Conservation (phyloP, 2,329 filamentous ascomycete genomes). For the Nigrospora oryzae region DNA sequence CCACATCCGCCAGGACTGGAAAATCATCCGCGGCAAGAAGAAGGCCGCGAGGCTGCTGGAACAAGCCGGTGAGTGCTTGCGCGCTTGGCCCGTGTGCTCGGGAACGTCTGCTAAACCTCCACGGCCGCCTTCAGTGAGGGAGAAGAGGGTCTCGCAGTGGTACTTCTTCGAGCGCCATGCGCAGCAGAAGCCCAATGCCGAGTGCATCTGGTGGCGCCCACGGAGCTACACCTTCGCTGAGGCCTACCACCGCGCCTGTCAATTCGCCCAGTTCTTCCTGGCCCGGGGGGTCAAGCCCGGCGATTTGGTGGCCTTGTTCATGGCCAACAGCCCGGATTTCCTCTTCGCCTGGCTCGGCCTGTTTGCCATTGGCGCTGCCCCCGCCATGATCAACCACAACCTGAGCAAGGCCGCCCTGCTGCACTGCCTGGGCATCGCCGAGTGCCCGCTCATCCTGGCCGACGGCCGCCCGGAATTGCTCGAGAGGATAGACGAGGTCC, state of each 20-base stretch:
- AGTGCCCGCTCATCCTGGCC: conserved; percentile 47
- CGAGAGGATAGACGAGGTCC: conserved; percentile 49
- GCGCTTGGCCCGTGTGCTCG: neutral
- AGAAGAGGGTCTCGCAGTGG: conserved; percentile 51
- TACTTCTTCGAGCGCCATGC: conserved; percentile 55
- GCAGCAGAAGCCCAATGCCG: conserved; percentile 38
- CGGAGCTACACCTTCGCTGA: conserved; percentile 52
- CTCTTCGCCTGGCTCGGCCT: conserved; percentile 57
- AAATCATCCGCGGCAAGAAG: conserved; percentile 31
- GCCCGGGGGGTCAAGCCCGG: conserved; percentile 47
- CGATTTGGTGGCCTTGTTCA: conserved; percentile 57
- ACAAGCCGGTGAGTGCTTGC: conserved; percentile 33
- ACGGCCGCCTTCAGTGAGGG: conserved; percentile 26
- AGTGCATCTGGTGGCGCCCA: conserved; percentile 60
- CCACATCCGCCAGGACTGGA: conserved; percentile 55
- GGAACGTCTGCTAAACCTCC: too few relatives aligned
- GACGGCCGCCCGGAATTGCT: conserved; percentile 46
- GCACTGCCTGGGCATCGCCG: conserved; percentile 55
- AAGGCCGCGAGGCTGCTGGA: conserved; percentile 33
- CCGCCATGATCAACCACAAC: conserved; percentile 66
- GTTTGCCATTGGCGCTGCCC: conserved; percentile 58
- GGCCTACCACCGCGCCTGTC: conserved; percentile 44
- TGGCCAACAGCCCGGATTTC: conserved; percentile 61
- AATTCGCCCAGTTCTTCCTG: conserved; percentile 55
- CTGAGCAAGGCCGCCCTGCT: conserved; percentile 53